phyloP scores from a whole-genome alignment of 768 basidiomycete genomes.

The Trichaptum fuscoviolaceum region DNA sequence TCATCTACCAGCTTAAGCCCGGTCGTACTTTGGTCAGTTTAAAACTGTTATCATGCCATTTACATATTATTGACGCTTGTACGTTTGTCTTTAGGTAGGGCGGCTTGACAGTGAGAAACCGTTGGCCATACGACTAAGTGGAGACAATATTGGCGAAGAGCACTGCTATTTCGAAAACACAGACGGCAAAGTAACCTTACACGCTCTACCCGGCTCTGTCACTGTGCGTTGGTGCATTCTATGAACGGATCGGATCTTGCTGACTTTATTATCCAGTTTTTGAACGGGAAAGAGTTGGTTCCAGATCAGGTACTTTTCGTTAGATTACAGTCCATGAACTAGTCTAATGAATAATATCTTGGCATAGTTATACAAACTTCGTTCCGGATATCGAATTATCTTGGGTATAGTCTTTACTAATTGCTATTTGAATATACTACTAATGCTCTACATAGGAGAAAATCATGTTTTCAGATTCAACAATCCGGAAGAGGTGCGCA shows the following conservation, averaged over 20 bases:
- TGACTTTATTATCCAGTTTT: constrained; percentile 49
- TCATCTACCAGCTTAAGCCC: constrained; percentile 87
- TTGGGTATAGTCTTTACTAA: constrained; percentile 51
- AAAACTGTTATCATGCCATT: constrained; percentile 10
- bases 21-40: constrained; percentile 68
- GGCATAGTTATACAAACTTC: constrained; percentile 68
- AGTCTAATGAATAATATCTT: constrained; percentile 3
- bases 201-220: constrained; percentile 73
- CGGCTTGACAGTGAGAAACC: constrained; percentile 75
- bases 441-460: constrained; percentile 51
- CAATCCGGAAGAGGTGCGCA: constrained; percentile 91
- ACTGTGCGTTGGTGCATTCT: constrained; percentile 49
- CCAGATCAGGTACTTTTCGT: constrained; percentile 61
- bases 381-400: constrained; percentile 95
- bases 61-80: constrained; percentile 5
- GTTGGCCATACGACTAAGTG: constrained; percentile 88
- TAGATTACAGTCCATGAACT: not conserved
- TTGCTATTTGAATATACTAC: not conserved
- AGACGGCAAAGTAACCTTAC: constrained; percentile 79
- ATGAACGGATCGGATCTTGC: not conserved
- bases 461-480: constrained; percentile 98
- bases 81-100: constrained; percentile 55
- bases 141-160: constrained; percentile 84
- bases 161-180: constrained; percentile 90
- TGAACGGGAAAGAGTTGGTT: constrained; percentile 87